phyloP scores from a whole-genome alignment of 495 filamentous ascomycete genomes.

The Parathielavia appendiculata region DNA sequence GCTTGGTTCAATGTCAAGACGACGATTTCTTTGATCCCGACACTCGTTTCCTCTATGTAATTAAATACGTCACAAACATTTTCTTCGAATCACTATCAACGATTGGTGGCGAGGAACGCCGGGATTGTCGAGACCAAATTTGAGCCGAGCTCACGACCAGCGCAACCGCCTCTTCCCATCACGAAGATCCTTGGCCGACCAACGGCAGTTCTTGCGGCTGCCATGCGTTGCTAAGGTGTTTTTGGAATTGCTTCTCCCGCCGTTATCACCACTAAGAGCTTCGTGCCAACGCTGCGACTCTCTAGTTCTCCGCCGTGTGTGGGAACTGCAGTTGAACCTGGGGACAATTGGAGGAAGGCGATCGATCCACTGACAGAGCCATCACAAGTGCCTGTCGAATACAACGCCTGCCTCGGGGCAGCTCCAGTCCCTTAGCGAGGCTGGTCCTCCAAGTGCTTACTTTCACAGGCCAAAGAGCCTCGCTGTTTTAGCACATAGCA shows the following conservation, averaged over 20 bases:
- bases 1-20: background rate
- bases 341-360: background rate
- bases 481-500: background rate
- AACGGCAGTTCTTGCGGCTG: background rate
- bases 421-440: constrained; percentile 8
- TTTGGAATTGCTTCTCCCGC: background rate
- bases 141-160: too few species aligned
- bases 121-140: too few species aligned
- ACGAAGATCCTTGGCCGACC: background rate
- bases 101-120: too few species aligned
- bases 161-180: background rate
- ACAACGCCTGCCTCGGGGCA: background rate
- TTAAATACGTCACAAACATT: constrained; percentile 6
- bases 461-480: background rate
- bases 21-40: constrained; percentile 13
- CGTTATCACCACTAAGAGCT: background rate
- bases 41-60: constrained; percentile 1
- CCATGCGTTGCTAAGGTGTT: background rate
- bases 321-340: background rate
- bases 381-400: background rate
- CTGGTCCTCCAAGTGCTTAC: constrained; percentile 12
- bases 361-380: background rate
- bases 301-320: background rate
- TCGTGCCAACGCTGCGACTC: background rate
- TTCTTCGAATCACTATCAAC: background rate